phyloP scores from a whole-genome alignment of 2,329 filamentous ascomycete genomes.

The Ophiostoma perfectum region DNA sequence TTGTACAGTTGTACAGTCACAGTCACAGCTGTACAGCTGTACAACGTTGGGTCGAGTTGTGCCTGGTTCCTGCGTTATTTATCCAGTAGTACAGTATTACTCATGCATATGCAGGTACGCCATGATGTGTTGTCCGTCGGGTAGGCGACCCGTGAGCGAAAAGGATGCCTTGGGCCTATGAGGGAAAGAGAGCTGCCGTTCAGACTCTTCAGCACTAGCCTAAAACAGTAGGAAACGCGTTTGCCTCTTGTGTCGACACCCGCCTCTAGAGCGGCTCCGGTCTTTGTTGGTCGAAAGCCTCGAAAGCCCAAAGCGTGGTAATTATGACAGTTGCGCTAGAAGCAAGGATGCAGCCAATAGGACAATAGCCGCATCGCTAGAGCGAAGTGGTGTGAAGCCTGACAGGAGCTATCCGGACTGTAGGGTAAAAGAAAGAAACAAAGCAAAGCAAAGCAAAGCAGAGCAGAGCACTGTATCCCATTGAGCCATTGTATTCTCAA shows the following conservation, averaged over 20 bases:
- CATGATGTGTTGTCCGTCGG: conserved; percentile 12
- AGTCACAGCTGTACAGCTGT: not conserved
- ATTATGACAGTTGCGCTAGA: not conserved
- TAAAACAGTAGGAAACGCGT: not conserved
- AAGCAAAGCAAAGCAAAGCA: too few species aligned
- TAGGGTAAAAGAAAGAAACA: not conserved
- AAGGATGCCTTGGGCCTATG: not conserved
- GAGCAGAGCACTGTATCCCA: too few species aligned
- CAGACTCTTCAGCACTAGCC: not conserved
- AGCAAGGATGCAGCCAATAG: conserved; percentile 5
- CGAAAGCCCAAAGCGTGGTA: too few species aligned
- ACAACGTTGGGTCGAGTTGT: not conserved
- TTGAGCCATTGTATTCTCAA: not conserved
- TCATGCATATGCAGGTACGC: conserved; percentile 14
- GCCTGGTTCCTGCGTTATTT: conserved; percentile 13
- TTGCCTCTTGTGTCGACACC: not conserved
- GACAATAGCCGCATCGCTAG: conserved; percentile 3
- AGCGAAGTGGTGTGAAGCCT: not conserved
- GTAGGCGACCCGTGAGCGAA: not conserved
- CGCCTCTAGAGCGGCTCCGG: not conserved
- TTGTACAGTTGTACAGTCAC: not conserved
- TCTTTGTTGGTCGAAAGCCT: not conserved
- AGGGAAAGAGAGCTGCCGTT: not conserved
- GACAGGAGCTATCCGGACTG: not conserved
- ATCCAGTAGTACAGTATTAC: not conserved